Evolutionary conservation across 805 yeast genomes (phyloP).

Genomic region (Ascoidea rubescens): DNA sequence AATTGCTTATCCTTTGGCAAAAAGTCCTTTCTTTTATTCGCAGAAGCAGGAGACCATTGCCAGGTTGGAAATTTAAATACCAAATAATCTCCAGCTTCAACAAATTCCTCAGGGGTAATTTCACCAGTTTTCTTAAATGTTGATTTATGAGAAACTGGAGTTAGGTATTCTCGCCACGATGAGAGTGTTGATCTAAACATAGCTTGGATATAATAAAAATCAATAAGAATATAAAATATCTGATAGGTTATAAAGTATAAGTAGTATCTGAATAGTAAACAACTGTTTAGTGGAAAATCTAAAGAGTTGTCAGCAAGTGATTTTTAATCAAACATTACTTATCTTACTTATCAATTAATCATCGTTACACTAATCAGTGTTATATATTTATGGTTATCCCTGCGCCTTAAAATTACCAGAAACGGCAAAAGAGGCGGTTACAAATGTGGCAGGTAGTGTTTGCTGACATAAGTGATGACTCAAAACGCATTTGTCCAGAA

Average conservation of each 20-base stretch:
- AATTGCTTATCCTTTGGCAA: slow-evolving; percentile 81
- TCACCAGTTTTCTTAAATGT: slow-evolving; percentile 81
- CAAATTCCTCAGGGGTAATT: slow-evolving; percentile 92
- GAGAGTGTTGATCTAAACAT: slow-evolving; percentile 67
- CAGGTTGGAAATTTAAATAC: slow-evolving; percentile 92
- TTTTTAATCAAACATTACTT: background rate
- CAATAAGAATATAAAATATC: too few species aligned
- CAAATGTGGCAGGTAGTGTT: too few species aligned
- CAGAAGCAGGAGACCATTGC: slow-evolving; percentile 70
- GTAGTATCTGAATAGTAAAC: background rate
- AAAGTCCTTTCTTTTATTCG: slow-evolving; percentile 44
- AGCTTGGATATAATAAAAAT: background rate
- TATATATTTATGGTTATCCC: too few species aligned
- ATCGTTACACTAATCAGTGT: too few species aligned
- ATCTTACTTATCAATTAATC: background rate
- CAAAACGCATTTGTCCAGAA: too few species aligned
- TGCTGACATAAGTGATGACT: too few species aligned
- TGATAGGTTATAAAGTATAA: slow-evolving; percentile 13
- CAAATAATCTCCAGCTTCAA: slow-evolving; percentile 84
- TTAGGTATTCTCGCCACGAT: slow-evolving; percentile 79
- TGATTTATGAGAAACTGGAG: slow-evolving; percentile 82
- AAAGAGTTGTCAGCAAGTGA: too few species aligned
- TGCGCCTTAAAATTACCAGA: too few species aligned
- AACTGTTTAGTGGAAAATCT: background rate
- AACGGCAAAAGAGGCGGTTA: too few species aligned